Evolutionary conservation across 208 protist species (phyloP).

Genomic region (Trypanosoma conorhini): DNA sequence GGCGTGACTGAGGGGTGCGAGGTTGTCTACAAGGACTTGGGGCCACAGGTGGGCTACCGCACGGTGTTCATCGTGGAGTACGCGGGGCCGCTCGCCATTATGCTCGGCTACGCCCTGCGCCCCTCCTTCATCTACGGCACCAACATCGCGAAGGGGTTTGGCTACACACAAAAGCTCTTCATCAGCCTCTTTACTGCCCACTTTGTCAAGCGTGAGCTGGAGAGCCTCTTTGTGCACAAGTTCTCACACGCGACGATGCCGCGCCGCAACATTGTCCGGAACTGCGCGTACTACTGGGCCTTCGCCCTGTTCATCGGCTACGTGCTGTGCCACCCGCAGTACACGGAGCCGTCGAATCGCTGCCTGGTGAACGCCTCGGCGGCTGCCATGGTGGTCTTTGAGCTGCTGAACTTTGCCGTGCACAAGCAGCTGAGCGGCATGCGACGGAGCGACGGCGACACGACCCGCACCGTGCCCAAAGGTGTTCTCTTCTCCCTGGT

Average conservation of each 20-base stretch:
- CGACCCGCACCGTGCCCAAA: conserved; percentile 75
- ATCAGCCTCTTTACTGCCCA: conserved; percentile 87
- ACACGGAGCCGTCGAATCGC: conserved; percentile 64
- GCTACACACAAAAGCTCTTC: conserved; percentile 79
- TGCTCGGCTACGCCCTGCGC: conserved; percentile 80
- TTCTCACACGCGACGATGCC: conserved; percentile 95
- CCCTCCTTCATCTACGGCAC: conserved; percentile 74
- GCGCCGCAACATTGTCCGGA: conserved; percentile 95
- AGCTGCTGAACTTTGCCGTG: conserved; percentile 91
- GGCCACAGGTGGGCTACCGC: conserved; percentile 92
- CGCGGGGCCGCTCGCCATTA: conserved; percentile 92
- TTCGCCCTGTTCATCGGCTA: conserved; percentile 92
- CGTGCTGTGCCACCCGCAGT: conserved; percentile 86
- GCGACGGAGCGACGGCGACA: conserved; percentile 69
- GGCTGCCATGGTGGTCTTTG: conserved; percentile 64
- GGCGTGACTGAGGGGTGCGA: conserved; percentile 65
- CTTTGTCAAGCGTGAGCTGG: conserved; percentile 94
- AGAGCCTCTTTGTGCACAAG: conserved; percentile 96
- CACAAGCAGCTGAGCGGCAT: conserved; percentile 91
- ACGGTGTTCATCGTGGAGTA: conserved; percentile 96
- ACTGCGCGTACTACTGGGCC: conserved; percentile 96
- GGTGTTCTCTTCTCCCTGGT: conserved; percentile 90
- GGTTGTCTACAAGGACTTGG: conserved; percentile 92
- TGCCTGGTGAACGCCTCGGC: conserved; percentile 50
- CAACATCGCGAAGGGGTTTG: conserved; percentile 33